Base-by-base conservation (phyloP, 2,329 filamentous ascomycete species). In the Diaporthe citrichinensis region DNA sequence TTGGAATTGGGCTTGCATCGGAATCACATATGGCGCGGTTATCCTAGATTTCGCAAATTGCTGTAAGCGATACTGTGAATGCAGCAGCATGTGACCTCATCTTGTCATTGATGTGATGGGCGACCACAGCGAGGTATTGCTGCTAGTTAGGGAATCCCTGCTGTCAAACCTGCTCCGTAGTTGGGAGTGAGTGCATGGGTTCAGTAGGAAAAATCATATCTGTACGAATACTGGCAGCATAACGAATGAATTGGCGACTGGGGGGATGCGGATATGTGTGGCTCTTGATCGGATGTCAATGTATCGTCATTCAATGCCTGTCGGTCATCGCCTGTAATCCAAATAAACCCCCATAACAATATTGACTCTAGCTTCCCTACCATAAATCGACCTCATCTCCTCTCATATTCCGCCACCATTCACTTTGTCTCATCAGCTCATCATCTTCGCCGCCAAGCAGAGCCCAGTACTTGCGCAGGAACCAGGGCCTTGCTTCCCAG, bases 401-500 rank as follows among this genome's bases (percentile, higher is more conserved):
- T 28, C 77, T 58, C 8, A 76, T 69, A 9, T 25, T 71, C 0
- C 77, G 44, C 76, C 76, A 78, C 77, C 77, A 78, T 31, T 75
- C 74, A 34, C 75, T 77, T 51, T 78, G 77, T 34, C 74, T 61
- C 49, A 78, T 76, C 23, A 78, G 49, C 74, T 78, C 77, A 5
- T 76, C 77, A 3, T 78, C 77, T 39, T 78, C 77, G 14, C 77
- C 77, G 3, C 77, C 77, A 14, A 78, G 61, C 5, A 78, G 15
- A 2, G 4, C 15, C 77, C 77, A 78, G 20, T 76, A 78, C 12
- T 78, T 78, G 55, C 71, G 61, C 4, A 77, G n/a, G 28, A 78
- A 78, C 77, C 77, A 78, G 0, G 69, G 58, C 17, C 59, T 77
- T 2, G 77, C 77, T 65, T 78, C 73, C 77, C 77, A 78, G 34